phyloP scores from a whole-genome alignment of 495 filamentous ascomycete genomes.

The Corynascus novoguineensis region DNA sequence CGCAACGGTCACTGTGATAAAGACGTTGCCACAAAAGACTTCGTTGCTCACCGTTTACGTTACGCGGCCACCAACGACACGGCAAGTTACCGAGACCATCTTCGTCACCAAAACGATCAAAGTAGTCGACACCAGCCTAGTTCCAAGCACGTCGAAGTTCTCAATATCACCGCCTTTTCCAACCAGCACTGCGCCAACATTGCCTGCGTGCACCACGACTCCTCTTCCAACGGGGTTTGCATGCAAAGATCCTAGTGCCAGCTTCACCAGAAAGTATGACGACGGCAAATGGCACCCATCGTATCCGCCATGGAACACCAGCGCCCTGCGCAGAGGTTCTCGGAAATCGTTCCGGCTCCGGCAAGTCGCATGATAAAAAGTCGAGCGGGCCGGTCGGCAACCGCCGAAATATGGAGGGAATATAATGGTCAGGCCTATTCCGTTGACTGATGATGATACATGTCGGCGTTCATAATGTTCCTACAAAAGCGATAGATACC shows the following conservation, averaged over 20 bases:
- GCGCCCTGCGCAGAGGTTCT: slow-evolving; percentile 16
- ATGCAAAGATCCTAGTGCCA: slow-evolving; percentile 13
- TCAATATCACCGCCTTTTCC: not conserved
- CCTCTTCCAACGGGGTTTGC: slow-evolving; percentile 6
- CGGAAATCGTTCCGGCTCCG: slow-evolving; percentile 8
- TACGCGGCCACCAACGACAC: slow-evolving; percentile 11
- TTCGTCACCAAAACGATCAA: slow-evolving; percentile 20
- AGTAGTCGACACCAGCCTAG: slow-evolving; percentile 3
- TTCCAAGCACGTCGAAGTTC: not conserved
- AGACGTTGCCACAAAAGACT: slow-evolving; percentile 14
- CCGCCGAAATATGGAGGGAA: not conserved
- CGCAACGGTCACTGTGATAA: slow-evolving; percentile 22
- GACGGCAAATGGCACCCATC: slow-evolving; percentile 38
- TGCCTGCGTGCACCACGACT: not conserved
- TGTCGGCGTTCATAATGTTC: not conserved
- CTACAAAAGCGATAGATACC: not conserved
- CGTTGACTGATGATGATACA: no score
- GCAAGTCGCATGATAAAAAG: not conserved
- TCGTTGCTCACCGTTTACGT: slow-evolving; percentile 13
- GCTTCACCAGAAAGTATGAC: slow-evolving; percentile 23
- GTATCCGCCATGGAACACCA: slow-evolving; percentile 39
- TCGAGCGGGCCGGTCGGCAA: not conserved
- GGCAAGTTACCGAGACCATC: slow-evolving; percentile 11
- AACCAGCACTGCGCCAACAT: not conserved
- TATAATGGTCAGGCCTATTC: no score